Conservation (phyloP, 139 green algal genomes). For the Klebsormidium nitens region DNA sequence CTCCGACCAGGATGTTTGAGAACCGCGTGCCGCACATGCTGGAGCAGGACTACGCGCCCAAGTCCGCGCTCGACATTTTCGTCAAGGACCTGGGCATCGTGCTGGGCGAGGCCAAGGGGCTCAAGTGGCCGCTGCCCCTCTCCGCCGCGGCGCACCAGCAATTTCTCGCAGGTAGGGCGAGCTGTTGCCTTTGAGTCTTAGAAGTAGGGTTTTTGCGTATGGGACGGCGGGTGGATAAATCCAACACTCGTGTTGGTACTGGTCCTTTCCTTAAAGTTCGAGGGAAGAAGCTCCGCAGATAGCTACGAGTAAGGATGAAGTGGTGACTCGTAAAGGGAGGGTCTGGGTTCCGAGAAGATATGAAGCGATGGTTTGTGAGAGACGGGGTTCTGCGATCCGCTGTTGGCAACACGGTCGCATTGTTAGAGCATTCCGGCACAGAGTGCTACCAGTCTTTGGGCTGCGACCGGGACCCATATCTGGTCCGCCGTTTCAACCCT, state of each 20-base stretch:
- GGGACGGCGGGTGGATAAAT: neutral
- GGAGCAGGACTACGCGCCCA: neutral
- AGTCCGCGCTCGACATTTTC: slow-evolving; percentile 28
- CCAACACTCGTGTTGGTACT: neutral
- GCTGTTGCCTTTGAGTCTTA: neutral
- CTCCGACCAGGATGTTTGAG: too few relatives aligned
- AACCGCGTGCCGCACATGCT: slow-evolving; percentile 22
- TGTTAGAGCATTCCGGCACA: too few relatives aligned
- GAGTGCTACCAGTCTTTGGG: too few relatives aligned
- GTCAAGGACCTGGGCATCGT: slow-evolving; percentile 31
- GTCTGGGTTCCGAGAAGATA: too few relatives aligned
- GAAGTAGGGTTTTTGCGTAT: neutral
- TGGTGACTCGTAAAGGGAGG: too few relatives aligned
- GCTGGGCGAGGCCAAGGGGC: neutral
- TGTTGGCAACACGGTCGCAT: too few relatives aligned
- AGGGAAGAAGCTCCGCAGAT: neutral
- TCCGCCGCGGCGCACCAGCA: slow-evolving; percentile 14
- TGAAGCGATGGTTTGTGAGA: too few relatives aligned
- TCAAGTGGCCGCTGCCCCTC: slow-evolving; percentile 7
- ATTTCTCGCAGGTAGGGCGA: slow-evolving; percentile 1
- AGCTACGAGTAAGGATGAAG: neutral
- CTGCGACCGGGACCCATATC: too few relatives aligned
- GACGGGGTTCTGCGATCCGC: too few relatives aligned
- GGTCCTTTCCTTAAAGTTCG: neutral
- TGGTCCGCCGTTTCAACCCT: too few relatives aligned